Percentiles rank a stretch among this genome's conserved stretches.
Conservation (phyloP, 345 rosid genomes). For the Aquilaria yunnanensis region DNA sequence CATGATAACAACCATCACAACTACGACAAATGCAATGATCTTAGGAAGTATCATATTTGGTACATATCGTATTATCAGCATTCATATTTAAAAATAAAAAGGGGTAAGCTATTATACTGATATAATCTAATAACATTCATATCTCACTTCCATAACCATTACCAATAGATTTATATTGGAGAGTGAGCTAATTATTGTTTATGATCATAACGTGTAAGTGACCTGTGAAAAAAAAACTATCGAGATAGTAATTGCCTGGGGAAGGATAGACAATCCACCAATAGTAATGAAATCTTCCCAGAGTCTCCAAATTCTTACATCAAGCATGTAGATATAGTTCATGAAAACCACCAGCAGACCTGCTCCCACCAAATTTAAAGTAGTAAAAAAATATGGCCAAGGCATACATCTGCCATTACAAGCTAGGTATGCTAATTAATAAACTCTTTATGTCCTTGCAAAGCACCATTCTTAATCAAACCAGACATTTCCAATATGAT, state of each 20-base stretch:
- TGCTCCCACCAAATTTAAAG: constrained; percentile 45
- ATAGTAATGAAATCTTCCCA: constrained; percentile 90
- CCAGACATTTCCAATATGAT: constrained; percentile 86
- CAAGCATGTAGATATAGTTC: constrained; percentile 49
- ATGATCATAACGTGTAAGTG: not conserved
- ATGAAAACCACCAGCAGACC: constrained; percentile 57
- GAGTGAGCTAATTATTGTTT: no score
- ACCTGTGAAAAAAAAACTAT: not conserved
- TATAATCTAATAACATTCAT: not conserved
- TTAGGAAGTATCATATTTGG: constrained; percentile 70
- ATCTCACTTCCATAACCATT: no score
- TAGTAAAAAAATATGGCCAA: constrained; percentile 37
- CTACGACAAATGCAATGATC: constrained; percentile 41
- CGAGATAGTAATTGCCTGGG: constrained; percentile 47
- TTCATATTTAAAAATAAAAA: constrained; percentile 4
- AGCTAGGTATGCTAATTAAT: constrained; percentile 45
- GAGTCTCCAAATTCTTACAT: constrained; percentile 42
- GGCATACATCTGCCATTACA: constrained; percentile 81
- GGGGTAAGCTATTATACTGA: constrained; percentile 1
- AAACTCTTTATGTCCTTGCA: constrained; percentile 54
- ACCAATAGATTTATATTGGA: no score
- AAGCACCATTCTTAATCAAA: constrained; percentile 54
- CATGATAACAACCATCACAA: constrained; percentile 65
- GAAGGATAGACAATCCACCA: constrained; percentile 72
- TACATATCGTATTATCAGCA: constrained; percentile 72